Evolutionary conservation across 1,284 basidiomycete species (phyloP), one percentile per base, ranked within the genome.

Genomic region (Pisolithus thermaeus): DNA sequence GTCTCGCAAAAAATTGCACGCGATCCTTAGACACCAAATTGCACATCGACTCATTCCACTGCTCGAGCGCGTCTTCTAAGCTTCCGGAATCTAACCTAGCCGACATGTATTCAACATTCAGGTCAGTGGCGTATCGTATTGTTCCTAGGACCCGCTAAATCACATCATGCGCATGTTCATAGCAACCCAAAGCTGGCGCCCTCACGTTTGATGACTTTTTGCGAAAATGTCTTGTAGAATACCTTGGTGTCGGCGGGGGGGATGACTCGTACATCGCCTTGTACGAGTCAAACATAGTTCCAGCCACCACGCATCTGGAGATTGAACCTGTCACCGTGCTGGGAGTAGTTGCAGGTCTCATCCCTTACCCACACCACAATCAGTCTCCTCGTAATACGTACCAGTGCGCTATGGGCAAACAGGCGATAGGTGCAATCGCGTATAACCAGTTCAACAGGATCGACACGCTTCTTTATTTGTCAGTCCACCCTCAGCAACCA

Each of bases 371-470:
- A 1, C 97, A 99, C 67, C 97, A 99, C 71, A 99, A 99, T 66
- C 97, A 99, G 68, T 98, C 95, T 2, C 97, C 97, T 4, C 86
- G 97, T 52, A 98, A 99, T 66, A 99, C 97, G 2, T 99, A 99
- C 67, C 95, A 99, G 75, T 99, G 97, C 66, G 97, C 97, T 49
- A 99, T 99, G 97, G 97, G 97, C 56, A 99, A 99, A 75, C 97
- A 99, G 76, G 97, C 97, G 0, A 98, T 99, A 57, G 97, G 97
- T n/a, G 95, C 94, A 3, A 99, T 99, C 59, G 96, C 87, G 0
- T 97, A 96, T 73, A 99, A 99, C 69, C 97, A 99, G 69, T 83
- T 98, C 56, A 92, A 96, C 67, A 83, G 97, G 43, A 99, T 99
- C 67, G 97, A 99, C 70, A 99, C 97, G 1, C 78, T 99, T n/a